A percentile compares a stretch with the other conserved stretches of the same genome.
Conservation (phyloP, 2,329 filamentous ascomycete genomes). For the Penicillium aurantiogriseum region DNA sequence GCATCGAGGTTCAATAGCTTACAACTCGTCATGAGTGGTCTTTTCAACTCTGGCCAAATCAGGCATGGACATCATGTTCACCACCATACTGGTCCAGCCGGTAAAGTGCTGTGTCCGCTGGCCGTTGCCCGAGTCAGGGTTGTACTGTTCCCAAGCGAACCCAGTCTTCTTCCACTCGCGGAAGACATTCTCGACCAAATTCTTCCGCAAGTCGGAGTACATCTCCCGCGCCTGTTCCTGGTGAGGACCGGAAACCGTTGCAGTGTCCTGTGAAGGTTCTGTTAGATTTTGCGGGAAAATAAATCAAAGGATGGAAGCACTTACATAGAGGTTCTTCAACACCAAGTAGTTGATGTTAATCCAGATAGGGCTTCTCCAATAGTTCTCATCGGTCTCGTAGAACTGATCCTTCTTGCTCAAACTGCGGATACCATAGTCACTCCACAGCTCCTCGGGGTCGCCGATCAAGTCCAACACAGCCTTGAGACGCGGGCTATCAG, state of each 20-base stretch:
- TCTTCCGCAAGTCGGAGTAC: conserved; percentile 74
- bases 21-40: conserved; percentile 51
- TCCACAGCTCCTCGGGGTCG: conserved; percentile 86
- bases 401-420: conserved; percentile 78
- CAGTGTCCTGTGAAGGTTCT: conserved; percentile 56
- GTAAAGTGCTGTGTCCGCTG: conserved; percentile 97
- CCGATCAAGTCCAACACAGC: conserved; percentile 73
- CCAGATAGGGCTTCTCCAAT: conserved; percentile 94
- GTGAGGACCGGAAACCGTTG: conserved; percentile 64
- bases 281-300: conserved; percentile 14
- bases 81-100: conserved; percentile 96
- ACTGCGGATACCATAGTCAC: conserved; percentile 81
- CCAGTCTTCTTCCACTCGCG: conserved; percentile 85
- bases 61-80: conserved; percentile 96
- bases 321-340: conserved; percentile 72
- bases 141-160: conserved; percentile 98
- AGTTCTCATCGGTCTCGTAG: conserved; percentile 92
- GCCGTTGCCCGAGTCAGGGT: conserved; percentile 87
- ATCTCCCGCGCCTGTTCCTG: conserved; percentile 66
- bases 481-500: conserved; percentile 71
- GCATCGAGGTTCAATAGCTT: conserved; percentile 19
- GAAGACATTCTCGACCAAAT: conserved; percentile 86
- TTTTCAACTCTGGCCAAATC: conserved; percentile 51
- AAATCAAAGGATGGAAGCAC: conserved; percentile 37
- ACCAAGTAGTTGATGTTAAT: conserved; percentile 94